Conservation (phyloP, 495 filamentous ascomycete species). For the Penicillium parvum region DNA sequence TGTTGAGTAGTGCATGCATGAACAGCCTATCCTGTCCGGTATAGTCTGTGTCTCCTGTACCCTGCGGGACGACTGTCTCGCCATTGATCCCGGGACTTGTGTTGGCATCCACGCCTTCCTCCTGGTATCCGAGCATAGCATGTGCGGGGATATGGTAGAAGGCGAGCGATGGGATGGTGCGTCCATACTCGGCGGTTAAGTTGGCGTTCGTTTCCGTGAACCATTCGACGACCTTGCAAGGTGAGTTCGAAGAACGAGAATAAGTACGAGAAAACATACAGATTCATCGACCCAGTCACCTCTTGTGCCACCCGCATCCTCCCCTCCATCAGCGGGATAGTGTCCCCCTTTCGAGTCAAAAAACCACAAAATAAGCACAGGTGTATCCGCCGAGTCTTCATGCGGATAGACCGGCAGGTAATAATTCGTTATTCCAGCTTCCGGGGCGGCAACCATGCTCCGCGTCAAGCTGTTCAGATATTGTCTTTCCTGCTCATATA, state of each 20-base stretch:
- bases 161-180: conserved; percentile 56
- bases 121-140: conserved; percentile 51
- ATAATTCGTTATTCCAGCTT: conserved; percentile 65
- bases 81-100: conserved; percentile 63
- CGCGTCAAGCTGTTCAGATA: conserved; percentile 54
- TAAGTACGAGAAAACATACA: conserved; percentile 5
- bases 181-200: conserved; percentile 37
- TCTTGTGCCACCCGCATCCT: conserved; percentile 26
- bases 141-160: conserved; percentile 71
- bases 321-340: conserved; percentile 37
- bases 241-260: neutral
- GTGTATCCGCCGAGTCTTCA: conserved; percentile 15
- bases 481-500: conserved; percentile 51
- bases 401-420: conserved; percentile 51
- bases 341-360: conserved; percentile 67
- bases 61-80: conserved; percentile 37
- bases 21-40: conserved; percentile 57
- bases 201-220: conserved; percentile 46
- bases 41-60: conserved; percentile 24
- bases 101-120: conserved; percentile 33
- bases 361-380: conserved; percentile 64
- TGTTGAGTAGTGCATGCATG: conserved; percentile 57
- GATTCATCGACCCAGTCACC: conserved; percentile 37
- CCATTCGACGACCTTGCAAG: conserved; percentile 52
- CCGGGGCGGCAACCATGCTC: conserved; percentile 35